Conservation (phyloP, 2,329 filamentous ascomycete species). For the Diaporthe citrichinensis region DNA sequence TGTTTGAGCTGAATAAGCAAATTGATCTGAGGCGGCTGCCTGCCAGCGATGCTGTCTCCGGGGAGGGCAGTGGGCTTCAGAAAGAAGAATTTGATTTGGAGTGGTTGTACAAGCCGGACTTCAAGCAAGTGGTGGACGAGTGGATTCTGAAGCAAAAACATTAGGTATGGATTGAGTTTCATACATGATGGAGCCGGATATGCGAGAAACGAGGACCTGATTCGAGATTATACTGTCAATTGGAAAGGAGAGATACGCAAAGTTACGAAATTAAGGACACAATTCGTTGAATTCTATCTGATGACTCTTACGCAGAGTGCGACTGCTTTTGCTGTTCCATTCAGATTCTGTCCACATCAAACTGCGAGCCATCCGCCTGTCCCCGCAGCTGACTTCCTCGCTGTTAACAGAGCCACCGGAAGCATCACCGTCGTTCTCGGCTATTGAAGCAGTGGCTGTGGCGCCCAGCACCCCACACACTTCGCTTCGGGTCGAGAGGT, state of each 20-base stretch:
- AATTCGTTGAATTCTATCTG: background rate
- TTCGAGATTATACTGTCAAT: background rate
- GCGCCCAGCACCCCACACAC: too few relatives aligned
- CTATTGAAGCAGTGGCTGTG: too few relatives aligned
- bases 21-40: constrained; percentile 64
- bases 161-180: background rate
- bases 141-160: background rate
- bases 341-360: background rate
- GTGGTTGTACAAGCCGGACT: constrained; percentile 59
- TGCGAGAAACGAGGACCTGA: too few relatives aligned
- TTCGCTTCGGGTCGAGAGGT: too few relatives aligned
- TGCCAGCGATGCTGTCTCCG: constrained; percentile 46
- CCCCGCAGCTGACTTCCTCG: background rate
- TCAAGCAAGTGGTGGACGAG: constrained; percentile 52
- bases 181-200: too few relatives aligned
- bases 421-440: background rate
- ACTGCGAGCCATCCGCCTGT: background rate
- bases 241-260: too few relatives aligned
- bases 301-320: background rate
- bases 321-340: background rate
- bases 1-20: constrained; percentile 62
- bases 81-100: constrained; percentile 48
- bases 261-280: too few relatives aligned
- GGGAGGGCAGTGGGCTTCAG: constrained; percentile 21
- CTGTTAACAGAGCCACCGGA: background rate